phyloP scores from a whole-genome alignment of 805 yeast species.

The Kregervanrija delftensis region DNA sequence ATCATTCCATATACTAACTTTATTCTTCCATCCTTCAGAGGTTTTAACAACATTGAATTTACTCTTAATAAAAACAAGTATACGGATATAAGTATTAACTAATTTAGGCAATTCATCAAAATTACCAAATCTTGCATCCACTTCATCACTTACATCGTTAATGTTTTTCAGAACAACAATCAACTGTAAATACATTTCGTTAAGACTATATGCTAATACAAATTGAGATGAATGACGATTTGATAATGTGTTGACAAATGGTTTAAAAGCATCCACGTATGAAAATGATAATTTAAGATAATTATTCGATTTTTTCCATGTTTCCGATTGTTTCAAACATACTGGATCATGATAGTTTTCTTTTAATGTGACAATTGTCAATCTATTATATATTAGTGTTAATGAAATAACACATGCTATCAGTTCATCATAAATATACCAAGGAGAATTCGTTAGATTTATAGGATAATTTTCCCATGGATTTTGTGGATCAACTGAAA shows the following conservation, averaged over 20 bases:
- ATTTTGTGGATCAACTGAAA: neutral
- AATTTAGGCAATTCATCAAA: constrained; percentile 21
- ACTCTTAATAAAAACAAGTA: constrained; percentile 13
- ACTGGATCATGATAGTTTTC: constrained; percentile 1
- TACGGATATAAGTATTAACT: constrained; percentile 14
- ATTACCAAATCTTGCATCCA: constrained; percentile 16
- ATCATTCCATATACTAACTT: neutral
- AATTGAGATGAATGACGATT: constrained; percentile 6
- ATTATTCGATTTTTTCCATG: constrained; percentile 20
- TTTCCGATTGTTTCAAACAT: constrained; percentile 1
- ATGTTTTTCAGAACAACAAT: constrained; percentile 19
- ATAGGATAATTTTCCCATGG: constrained; percentile 17
- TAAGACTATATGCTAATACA: constrained; percentile 13
- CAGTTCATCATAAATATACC: constrained; percentile 23
- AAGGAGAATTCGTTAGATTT: neutral
- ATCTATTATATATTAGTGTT: constrained; percentile 11
- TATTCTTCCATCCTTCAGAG: neutral
- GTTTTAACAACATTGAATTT: neutral
- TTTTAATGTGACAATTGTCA: constrained; percentile 13
- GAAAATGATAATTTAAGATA: constrained; percentile 17
- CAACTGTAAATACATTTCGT: constrained; percentile 16
- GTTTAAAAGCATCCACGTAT: constrained; percentile 12
- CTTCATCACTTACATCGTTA: constrained; percentile 11
- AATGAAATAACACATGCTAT: constrained; percentile 14
- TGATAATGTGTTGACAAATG: neutral